Base-by-base conservation (phyloP, 129 eudicot genomes). In the Mikania micrantha region DNA sequence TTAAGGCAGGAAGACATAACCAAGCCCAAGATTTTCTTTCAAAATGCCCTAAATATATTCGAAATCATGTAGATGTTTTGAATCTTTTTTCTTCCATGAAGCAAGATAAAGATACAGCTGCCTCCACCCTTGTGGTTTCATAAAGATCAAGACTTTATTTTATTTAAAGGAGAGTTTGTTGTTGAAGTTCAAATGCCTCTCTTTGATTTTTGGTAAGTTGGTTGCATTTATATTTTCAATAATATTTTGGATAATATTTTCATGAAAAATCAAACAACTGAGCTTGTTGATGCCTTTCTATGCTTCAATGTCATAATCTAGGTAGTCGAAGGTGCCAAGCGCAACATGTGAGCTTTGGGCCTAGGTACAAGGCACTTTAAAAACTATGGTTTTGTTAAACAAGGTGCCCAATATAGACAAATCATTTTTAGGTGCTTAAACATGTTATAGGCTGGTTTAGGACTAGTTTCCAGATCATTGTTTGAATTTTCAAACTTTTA, bases 1-100 rank as follows among this genome's bases (percentile, higher is more conserved):
- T 82, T 15, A 67, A 85, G 70, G 89, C 91, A 29, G 95, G 89
- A 69, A 91, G 86, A 75, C 78, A 47, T 12, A 77, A 19, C 38
- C 89, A 82, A 72, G 98, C 96, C 3, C 98, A 85, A 61, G 82
- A 78, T 62, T 64, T 88, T 66, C 98, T 91, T 60, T 72, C 88
- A 2, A 78, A 56, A 76, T 88, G 98, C 77, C 98, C 98, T 4
- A 49, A 75, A 16, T 71, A 64, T 70, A 76, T 91, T 22, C 80
- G 84, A 17, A 84, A 88, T 71, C 71, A 88, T 67, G 84, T 87
- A 41, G 96, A 91, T 78, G 95, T 91, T 76, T 67, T 91, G 70
- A 76, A 78, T 74, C 79, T 91, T 41, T 88, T 88, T 61, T 59
- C 56, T 68, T 64, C 84, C 48, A 47, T 69, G 81, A 81, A 75